A percentile compares a stretch with the other conserved stretches of the same genome.
Conservation (phyloP, 2,329 filamentous ascomycete genomes). For the Aspergillus sojae region DNA sequence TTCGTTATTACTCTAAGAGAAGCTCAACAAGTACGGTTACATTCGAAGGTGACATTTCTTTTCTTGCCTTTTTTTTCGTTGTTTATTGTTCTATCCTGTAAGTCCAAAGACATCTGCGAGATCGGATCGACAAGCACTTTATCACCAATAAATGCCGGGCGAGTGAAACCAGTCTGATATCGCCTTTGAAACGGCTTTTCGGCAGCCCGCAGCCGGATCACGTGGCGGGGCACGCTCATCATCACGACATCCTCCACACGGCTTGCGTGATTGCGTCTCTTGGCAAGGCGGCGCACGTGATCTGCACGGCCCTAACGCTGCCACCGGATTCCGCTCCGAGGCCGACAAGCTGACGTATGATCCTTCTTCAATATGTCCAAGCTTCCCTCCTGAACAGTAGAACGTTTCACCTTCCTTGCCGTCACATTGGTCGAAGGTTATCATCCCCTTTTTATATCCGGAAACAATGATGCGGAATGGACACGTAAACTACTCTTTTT, state of each 20-base stretch:
- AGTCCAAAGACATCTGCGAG: not conserved
- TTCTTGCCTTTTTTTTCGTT: not conserved
- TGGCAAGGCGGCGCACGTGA: constrained; percentile 16
- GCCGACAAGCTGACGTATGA: not conserved
- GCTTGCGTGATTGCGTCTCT: constrained; percentile 29
- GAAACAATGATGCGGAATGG: not conserved
- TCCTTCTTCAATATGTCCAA: not conserved
- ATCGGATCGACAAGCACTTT: not conserved
- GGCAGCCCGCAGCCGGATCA: not conserved
- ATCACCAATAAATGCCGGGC: not conserved
- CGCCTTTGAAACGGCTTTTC: not conserved
- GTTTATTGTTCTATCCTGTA: too few relatives aligned
- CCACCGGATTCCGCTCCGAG: not conserved
- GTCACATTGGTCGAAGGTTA: not conserved
- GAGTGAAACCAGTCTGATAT: not conserved
- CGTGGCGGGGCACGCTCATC: not conserved
- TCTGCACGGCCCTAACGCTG: constrained; percentile 14
- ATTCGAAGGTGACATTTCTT: not conserved
- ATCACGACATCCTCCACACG: constrained; percentile 29
- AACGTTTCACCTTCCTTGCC: not conserved
- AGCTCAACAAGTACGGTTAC: not conserved
- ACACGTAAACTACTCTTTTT: not conserved
- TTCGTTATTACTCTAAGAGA: too few relatives aligned
- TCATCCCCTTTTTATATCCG: not conserved
- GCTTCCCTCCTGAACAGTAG: not conserved